Conservation (phyloP, 192 early-diverging fungal genomes). For the Linnemannia elongata region DNA sequence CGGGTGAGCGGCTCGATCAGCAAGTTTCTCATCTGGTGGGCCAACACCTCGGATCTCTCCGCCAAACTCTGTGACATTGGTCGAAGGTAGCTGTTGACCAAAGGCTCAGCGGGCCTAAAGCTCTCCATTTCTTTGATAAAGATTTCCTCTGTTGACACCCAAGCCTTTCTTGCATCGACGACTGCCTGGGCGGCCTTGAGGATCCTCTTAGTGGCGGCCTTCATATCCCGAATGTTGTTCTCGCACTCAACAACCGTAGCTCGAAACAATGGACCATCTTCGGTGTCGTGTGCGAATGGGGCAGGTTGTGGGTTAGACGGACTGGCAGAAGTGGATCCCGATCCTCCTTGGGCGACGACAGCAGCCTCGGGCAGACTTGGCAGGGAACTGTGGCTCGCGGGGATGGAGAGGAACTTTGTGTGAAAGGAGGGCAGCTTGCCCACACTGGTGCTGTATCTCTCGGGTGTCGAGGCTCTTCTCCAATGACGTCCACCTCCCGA, state of each 20-base stretch:
- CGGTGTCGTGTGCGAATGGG: constrained; percentile 58
- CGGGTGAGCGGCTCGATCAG: constrained; percentile 69
- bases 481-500: constrained; percentile 29
- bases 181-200: constrained; percentile 65
- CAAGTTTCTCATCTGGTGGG: constrained; percentile 60
- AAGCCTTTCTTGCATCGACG: constrained; percentile 59
- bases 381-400: constrained; percentile 28
- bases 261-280: constrained; percentile 77
- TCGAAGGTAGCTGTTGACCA: constrained; percentile 48
- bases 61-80: constrained; percentile 47
- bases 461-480: constrained; percentile 43
- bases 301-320: neutral
- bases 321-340: neutral
- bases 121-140: constrained; percentile 64
- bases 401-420: neutral
- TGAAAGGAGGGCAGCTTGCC: constrained; percentile 26
- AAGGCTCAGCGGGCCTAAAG: constrained; percentile 47
- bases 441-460: constrained; percentile 12
- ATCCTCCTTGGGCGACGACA: neutral
- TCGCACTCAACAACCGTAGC: constrained; percentile 70
- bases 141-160: constrained; percentile 58
- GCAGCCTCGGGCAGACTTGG: constrained; percentile 39
- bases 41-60: constrained; percentile 28
- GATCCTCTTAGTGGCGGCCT: constrained; percentile 68
- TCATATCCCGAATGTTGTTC: constrained; percentile 69